Percentiles rank a stretch among this genome's conserved stretches.
Conservation (phyloP, 2,329 filamentous ascomycete genomes). For the Apiospora saccharicola region DNA sequence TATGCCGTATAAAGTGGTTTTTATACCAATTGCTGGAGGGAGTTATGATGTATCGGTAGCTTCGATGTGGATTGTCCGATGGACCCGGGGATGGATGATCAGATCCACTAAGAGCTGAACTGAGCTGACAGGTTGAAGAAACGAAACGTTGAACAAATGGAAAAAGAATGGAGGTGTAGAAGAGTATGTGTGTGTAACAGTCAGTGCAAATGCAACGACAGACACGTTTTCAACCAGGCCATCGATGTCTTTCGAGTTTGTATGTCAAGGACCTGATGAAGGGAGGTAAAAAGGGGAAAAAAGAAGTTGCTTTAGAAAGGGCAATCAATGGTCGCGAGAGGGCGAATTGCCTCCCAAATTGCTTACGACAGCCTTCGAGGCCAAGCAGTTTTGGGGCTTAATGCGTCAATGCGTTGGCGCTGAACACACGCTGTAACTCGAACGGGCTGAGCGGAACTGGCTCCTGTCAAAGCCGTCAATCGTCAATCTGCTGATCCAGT, state of each 20-base stretch:
- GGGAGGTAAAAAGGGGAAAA: conserved; percentile 4
- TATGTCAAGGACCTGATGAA: conserved; percentile 4
- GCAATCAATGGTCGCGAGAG: not conserved
- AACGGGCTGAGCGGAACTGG: not conserved
- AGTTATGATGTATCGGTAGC: not conserved
- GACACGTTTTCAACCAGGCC: conserved; percentile 25
- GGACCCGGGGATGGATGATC: conserved; percentile 6
- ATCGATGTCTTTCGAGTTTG: conserved; percentile 23
- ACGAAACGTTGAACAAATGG: conserved; percentile 25
- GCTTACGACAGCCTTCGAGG: conserved; percentile 18
- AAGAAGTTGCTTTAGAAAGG: not conserved
- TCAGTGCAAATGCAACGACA: conserved; percentile 26
- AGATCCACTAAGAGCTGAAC: conserved; percentile 2
- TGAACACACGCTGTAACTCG: not conserved
- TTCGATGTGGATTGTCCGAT: conserved; percentile 9
- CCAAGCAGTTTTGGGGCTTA: conserved; percentile 7
- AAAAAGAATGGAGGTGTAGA: conserved; percentile 5
- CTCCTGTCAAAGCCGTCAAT: conserved; percentile 7
- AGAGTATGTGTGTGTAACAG: conserved; percentile 26
- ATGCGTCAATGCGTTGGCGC: conserved; percentile 18
- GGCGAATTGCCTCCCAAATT: not conserved
- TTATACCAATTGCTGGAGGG: not conserved
- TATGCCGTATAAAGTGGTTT: not conserved
- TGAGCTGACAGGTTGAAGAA: conserved; percentile 2
- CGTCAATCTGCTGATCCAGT: conserved; percentile 1